A percentile compares a stretch with the other conserved stretches of the same genome.
These are phyloP conservation scores for Ambrosiella beaveri DNA, from an alignment of 2,329 filamentous ascomycete species.

Conservation along the genomic window DNA sequence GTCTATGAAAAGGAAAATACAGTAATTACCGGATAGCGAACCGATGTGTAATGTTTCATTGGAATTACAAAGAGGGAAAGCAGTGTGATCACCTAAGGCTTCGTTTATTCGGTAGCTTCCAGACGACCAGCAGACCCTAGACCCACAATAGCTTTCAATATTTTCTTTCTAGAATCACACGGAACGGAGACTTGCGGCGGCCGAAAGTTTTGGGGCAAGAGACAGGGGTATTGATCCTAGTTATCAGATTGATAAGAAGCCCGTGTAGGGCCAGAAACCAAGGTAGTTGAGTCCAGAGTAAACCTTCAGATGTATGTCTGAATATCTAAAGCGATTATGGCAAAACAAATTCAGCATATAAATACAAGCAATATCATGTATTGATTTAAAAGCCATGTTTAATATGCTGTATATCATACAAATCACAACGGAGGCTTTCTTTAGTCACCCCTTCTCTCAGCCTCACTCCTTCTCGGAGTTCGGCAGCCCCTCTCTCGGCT, in stretches of 20 bases:
- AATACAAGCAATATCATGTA: too few species aligned
- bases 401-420: too few species aligned
- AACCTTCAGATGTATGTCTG: too few species aligned
- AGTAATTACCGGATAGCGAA: background rate
- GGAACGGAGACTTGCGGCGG: background rate
- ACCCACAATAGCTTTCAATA: too few species aligned
- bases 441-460: background rate
- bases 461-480: background rate
- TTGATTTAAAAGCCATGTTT: too few species aligned
- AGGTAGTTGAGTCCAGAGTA: background rate
- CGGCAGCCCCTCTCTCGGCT: background rate
- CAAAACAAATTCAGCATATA: background rate
- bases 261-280: background rate
- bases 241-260: slow-evolving; percentile 2
- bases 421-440: background rate
- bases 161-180: background rate
- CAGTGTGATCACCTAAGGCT: background rate
- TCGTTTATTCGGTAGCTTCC: background rate
- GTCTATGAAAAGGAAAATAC: background rate
- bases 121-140: background rate
- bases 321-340: background rate
- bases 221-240: background rate
- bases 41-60: background rate
- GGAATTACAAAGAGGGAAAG: background rate
- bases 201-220: too few species aligned